Conservation (phyloP, 306 rosid genomes). For the Begonia fuchsioides region DNA sequence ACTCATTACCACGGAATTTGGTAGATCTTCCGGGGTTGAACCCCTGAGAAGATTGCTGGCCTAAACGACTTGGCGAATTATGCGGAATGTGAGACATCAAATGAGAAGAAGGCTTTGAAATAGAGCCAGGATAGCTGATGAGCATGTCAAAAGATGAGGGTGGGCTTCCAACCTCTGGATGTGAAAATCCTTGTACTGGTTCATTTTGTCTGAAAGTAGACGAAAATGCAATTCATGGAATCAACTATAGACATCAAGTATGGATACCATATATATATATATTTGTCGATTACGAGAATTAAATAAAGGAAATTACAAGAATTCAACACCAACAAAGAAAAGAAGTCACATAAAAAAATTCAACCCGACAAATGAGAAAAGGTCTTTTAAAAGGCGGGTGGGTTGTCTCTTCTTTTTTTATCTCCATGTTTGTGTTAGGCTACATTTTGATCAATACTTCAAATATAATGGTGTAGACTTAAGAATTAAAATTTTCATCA, state of each 20-base stretch:
- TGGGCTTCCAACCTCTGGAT: conserved; percentile 55
- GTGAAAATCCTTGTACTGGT: conserved; percentile 50
- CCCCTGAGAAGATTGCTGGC: conserved; percentile 69
- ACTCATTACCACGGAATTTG: conserved; percentile 33
- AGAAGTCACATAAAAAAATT: too few relatives aligned
- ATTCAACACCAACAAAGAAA: too few relatives aligned
- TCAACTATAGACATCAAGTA: background rate
- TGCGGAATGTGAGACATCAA: conserved; percentile 49
- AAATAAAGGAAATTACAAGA: too few relatives aligned
- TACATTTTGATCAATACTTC: too few relatives aligned
- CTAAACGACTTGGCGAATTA: conserved; percentile 88
- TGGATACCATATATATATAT: background rate
- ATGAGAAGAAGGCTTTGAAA: conserved; percentile 66
- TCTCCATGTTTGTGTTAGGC: too few relatives aligned
- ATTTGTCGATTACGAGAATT: too few relatives aligned
- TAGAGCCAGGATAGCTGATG: conserved; percentile 33
- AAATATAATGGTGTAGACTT: too few relatives aligned
- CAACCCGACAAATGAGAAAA: too few relatives aligned
- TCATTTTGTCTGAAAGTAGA: conserved; percentile 45
- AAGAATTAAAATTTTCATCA: too few relatives aligned
- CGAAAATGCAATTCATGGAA: too few relatives aligned
- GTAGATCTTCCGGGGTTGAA: conserved; percentile 51
- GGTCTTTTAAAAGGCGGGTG: too few relatives aligned
- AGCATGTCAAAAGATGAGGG: conserved; percentile 49
- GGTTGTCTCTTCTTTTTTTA: too few relatives aligned